Conservation (phyloP, 2,329 filamentous ascomycete species). For the Phoma sp. region DNA sequence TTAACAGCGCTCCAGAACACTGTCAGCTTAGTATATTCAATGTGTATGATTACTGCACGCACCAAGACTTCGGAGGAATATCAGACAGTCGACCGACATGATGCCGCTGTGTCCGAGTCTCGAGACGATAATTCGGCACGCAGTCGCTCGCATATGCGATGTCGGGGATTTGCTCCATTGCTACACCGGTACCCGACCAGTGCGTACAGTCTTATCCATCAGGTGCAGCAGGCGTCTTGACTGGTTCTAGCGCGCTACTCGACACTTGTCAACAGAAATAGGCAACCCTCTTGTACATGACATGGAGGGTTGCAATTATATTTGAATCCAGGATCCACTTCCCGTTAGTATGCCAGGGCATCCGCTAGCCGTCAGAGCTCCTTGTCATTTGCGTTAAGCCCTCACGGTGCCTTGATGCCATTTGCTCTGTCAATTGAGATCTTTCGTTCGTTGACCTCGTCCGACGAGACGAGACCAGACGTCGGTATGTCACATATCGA, state of each 20-base stretch:
- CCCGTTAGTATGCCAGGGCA: slow-evolving; percentile 3
- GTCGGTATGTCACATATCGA: slow-evolving; percentile 11
- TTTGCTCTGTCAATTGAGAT: not conserved
- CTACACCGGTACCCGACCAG: not conserved
- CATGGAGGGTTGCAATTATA: not conserved
- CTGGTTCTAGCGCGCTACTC: not conserved
- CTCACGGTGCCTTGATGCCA: not conserved
- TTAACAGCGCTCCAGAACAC: not conserved
- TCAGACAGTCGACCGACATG: not conserved
- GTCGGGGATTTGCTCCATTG: not conserved
- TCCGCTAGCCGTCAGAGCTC: slow-evolving; percentile 3
- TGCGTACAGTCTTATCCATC: not conserved
- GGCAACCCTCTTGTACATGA: not conserved
- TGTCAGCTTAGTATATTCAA: not conserved
- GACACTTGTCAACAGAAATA: not conserved
- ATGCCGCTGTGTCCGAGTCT: not conserved
- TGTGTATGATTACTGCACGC: slow-evolving; percentile 1
- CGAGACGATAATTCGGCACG: not conserved
- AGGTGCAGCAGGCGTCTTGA: not conserved
- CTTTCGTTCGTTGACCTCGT: not conserved
- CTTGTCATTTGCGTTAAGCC: slow-evolving; percentile 7
- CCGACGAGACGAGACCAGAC: not conserved
- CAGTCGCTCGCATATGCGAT: not conserved
- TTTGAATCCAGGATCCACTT: slow-evolving; percentile 15
- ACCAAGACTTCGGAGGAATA: not conserved